These are phyloP conservation scores for Bifiguratus adelaidae DNA, from an alignment of 192 early-diverging fungal species.

Conservation along the genomic window DNA sequence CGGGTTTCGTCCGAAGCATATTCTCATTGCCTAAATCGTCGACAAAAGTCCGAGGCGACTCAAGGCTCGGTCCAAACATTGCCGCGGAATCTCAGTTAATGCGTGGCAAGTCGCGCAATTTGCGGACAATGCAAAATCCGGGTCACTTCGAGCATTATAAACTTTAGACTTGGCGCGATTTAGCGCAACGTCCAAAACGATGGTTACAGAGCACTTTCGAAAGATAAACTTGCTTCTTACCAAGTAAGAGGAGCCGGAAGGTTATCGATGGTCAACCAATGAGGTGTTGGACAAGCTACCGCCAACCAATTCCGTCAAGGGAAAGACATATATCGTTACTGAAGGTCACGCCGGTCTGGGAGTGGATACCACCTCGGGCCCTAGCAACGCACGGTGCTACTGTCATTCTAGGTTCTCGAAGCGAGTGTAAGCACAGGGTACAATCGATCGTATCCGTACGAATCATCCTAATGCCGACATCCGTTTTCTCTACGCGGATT, in stretches of 20 bases:
- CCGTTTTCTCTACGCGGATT: constrained; percentile 28
- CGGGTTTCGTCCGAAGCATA: no score
- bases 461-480: constrained; percentile 2
- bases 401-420: constrained; percentile 16
- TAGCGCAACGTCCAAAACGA: no score
- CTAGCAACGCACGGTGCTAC: constrained; percentile 27
- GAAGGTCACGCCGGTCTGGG: constrained; percentile 3
- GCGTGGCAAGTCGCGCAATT: no score
- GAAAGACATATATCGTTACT: constrained; percentile 1
- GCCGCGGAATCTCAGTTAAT: no score
- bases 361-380: constrained; percentile 12
- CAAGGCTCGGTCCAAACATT: no score
- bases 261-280: neutral
- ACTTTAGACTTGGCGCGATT: no score
- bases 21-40: no score
- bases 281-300: neutral
- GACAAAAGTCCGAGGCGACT: no score
- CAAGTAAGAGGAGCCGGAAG: constrained; percentile 1
- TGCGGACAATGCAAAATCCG: no score
- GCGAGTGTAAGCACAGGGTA: neutral
- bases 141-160: no score
- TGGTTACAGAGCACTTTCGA: no score
- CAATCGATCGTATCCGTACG: neutral
- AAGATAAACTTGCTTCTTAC: neutral
- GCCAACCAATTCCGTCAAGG: neutral